Evolutionary conservation across 176 grass and related monocot species (phyloP), one percentile per base, ranked within the genome.

Genomic region (Pharus latifolius): DNA sequence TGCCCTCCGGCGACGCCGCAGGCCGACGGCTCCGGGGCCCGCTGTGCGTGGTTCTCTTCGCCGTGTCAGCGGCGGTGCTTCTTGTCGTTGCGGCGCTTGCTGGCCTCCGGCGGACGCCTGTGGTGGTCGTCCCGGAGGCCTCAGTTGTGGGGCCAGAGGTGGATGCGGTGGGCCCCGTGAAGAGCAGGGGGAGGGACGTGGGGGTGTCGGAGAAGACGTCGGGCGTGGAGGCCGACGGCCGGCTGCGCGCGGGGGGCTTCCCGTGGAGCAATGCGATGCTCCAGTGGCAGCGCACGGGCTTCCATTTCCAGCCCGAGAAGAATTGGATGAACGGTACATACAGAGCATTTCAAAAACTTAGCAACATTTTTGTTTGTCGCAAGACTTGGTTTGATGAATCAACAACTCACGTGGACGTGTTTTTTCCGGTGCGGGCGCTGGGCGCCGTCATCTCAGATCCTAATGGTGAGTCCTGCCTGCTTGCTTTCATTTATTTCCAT

Each of bases 301-400:
- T 99, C 82, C 95, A 99, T 61, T 99, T 99, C 87, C 95, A 91
- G 69, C 95, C 95, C 0, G 52, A 88, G 42, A 90, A 83, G 81
- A 98, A 98, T 62, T 98, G 95, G 95, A 98, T 98, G 90, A 98
- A 98, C 70, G 95, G 88, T 34, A 67, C 78, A 2, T 83, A 80
- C 12, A 76, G 40, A 2, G 25, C 29, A 6, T 11, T 22, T 12
- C 6, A 4, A 5, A 38, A 38, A 38, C 8, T 38, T 33, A 2
- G 13, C 14, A 49, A 47, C 49, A 49, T 42, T 50, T 42, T 50
- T 15, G 20, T 33, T 2, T 5, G 7, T 8, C 1, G 6, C n/a
- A 15, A 10, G 5, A 26, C 9, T 7, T 14, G n/a, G 9, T 24
- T 26, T 18, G 44, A 65, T 28, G 16, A 15, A 27, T 15, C 17